These are phyloP conservation scores for Elasticomyces elasticus DNA, from an alignment of 495 filamentous ascomycete species.

Conservation along the genomic window DNA sequence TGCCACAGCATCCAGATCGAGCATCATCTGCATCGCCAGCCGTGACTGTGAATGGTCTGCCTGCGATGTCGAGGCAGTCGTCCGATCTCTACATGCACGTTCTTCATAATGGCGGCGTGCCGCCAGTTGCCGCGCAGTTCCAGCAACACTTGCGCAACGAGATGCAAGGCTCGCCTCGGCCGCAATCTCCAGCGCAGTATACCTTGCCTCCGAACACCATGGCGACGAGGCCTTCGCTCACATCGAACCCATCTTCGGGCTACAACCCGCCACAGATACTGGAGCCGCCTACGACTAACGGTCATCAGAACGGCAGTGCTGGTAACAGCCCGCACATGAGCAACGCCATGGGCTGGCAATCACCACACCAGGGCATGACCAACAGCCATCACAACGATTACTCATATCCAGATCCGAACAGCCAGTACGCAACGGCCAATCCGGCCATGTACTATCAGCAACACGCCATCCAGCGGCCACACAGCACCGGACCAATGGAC, in stretches of 20 bases:
- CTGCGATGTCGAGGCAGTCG: constrained; percentile 56
- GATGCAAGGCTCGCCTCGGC: constrained; percentile 62
- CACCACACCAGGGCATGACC: constrained; percentile 28
- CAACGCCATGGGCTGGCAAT: constrained; percentile 32
- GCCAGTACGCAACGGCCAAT: constrained; percentile 12
- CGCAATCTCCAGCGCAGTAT: constrained; percentile 35
- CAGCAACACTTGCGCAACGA: constrained; percentile 77
- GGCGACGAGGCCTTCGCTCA: constrained; percentile 54
- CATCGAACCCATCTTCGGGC: constrained; percentile 62
- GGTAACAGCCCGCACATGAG: constrained; percentile 34
- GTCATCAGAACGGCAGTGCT: constrained; percentile 29
- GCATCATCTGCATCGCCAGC: constrained; percentile 70
- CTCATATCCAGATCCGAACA: constrained; percentile 33
- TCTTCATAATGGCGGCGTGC: constrained; percentile 36
- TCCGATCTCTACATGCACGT: constrained; percentile 56
- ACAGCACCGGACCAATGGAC: constrained; percentile 35
- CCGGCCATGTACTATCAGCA: constrained; percentile 31
- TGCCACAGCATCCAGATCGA: constrained; percentile 76
- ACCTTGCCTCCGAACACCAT: constrained; percentile 47
- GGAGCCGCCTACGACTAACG: constrained; percentile 56
- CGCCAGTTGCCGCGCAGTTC: constrained; percentile 33
- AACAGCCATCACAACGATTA: constrained; percentile 26
- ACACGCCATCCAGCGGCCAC: constrained; percentile 28
- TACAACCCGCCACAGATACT: constrained; percentile 79
- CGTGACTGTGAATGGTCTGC: constrained; percentile 63